These are phyloP conservation scores for Dipteronia dyeriana DNA, from an alignment of 345 rosid genomes.

Conservation along the genomic window DNA sequence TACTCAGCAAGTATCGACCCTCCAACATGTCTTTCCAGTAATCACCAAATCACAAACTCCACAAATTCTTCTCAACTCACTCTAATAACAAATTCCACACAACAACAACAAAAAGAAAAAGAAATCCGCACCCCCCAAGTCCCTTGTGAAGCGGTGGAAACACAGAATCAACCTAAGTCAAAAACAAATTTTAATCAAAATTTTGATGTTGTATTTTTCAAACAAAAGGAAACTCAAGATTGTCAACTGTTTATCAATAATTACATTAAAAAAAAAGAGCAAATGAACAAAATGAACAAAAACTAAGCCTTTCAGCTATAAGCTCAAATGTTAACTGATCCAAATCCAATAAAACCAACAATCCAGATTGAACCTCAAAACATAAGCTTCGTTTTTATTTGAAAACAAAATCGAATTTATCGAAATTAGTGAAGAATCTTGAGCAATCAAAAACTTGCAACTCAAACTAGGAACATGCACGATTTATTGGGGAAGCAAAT, in stretches of 20 bases:
- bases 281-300: constrained; percentile 13
- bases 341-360: constrained; percentile 27
- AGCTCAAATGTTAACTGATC: constrained; percentile 22
- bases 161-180: constrained; percentile 17
- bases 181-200: constrained; percentile 2
- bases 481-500: neutral
- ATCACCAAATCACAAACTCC: constrained; percentile 16
- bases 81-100: neutral
- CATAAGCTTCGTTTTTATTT: neutral
- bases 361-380: constrained; percentile 26
- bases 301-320: constrained; percentile 1
- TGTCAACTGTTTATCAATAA: constrained; percentile 1
- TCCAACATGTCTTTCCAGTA: constrained; percentile 65
- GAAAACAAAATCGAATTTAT: constrained; percentile 1
- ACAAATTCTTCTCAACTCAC: constrained; percentile 3
- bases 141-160: constrained; percentile 13
- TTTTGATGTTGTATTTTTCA: neutral
- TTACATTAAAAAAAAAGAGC: constrained; percentile 4
- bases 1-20: constrained; percentile 55
- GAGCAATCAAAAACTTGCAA: constrained; percentile 4
- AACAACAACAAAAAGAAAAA: neutral
- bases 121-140: constrained; percentile 8
- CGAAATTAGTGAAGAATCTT: constrained; percentile 13
- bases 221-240: neutral
- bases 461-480: constrained; percentile 9